phyloP scores from a whole-genome alignment of 2,329 filamentous ascomycete genomes.

The Pestalotiopsis sp. region DNA sequence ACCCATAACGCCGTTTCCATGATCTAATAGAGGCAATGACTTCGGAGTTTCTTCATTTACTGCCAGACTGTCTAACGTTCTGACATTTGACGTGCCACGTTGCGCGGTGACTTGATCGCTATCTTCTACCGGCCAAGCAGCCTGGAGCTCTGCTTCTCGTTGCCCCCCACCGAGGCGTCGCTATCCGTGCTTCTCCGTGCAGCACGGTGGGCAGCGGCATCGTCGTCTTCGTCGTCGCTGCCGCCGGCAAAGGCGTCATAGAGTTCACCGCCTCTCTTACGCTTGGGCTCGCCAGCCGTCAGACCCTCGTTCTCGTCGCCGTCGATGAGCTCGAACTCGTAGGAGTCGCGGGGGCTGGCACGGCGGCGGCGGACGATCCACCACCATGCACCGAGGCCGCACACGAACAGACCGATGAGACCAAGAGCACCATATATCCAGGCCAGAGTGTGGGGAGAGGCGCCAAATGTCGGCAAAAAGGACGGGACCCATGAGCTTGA shows the following conservation, averaged over 20 bases:
- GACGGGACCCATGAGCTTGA: slow-evolving; percentile 75
- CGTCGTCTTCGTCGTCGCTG: slow-evolving; percentile 69
- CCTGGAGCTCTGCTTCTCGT: slow-evolving; percentile 12
- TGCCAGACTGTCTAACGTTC: background rate
- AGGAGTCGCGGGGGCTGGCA: slow-evolving; percentile 77
- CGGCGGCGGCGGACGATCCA: slow-evolving; percentile 77
- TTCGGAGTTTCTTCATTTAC: background rate
- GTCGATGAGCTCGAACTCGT: slow-evolving; percentile 92
- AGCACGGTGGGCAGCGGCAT: slow-evolving; percentile 8
- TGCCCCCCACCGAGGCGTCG: background rate
- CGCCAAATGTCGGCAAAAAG: slow-evolving; percentile 87
- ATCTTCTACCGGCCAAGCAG: slow-evolving; percentile 7
- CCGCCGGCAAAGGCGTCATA: slow-evolving; percentile 98
- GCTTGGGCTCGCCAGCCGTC: slow-evolving; percentile 46
- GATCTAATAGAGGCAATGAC: background rate
- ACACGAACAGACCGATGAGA: slow-evolving; percentile 85
- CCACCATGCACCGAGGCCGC: slow-evolving; percentile 78
- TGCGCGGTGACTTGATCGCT: background rate
- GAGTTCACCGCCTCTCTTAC: slow-evolving; percentile 77
- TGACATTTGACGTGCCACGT: background rate
- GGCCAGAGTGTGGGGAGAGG: slow-evolving; percentile 81
- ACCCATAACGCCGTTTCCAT: background rate
- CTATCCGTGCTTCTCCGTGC: background rate
- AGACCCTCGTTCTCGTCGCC: slow-evolving; percentile 71
- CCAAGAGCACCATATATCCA: slow-evolving; percentile 90